A percentile compares a stretch with the other conserved stretches of the same genome.
Evolutionary conservation across 148 eudicot genomes (phyloP).

Genomic region (Camellia granthamiana): DNA sequence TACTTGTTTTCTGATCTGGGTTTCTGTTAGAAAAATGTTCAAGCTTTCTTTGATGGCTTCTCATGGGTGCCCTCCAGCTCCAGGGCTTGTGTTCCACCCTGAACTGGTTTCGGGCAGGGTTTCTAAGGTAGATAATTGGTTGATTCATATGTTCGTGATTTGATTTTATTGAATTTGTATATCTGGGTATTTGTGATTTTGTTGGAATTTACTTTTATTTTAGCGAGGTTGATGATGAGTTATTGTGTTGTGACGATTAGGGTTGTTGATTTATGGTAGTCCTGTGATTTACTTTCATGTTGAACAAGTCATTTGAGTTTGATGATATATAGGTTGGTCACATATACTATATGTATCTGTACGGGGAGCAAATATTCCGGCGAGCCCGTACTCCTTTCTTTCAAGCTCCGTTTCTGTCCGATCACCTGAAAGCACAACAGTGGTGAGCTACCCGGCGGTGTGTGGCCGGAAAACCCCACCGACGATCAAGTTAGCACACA

Average conservation of each 20-base stretch:
- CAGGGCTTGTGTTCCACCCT: conserved; percentile 33
- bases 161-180: neutral
- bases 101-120: conserved; percentile 28
- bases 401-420: too few relatives aligned
- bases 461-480: too few relatives aligned
- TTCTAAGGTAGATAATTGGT: conserved; percentile 33
- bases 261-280: too few relatives aligned
- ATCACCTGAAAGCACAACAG: too few relatives aligned
- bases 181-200: neutral
- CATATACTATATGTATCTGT: too few relatives aligned
- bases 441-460: too few relatives aligned
- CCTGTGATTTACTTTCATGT: too few relatives aligned
- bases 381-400: too few relatives aligned
- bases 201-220: neutral
- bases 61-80: conserved; percentile 34
- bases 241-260: neutral
- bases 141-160: neutral
- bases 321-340: too few relatives aligned
- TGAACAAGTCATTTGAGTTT: too few relatives aligned
- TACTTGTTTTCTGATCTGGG: conserved; percentile 32
- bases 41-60: conserved; percentile 44
- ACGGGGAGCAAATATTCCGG: too few relatives aligned
- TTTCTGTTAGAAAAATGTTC: conserved; percentile 30
- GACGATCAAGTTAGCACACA: too few relatives aligned
- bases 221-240: neutral